phyloP scores from a whole-genome alignment of 768 basidiomycete genomes.

The Lentinula sp. region DNA sequence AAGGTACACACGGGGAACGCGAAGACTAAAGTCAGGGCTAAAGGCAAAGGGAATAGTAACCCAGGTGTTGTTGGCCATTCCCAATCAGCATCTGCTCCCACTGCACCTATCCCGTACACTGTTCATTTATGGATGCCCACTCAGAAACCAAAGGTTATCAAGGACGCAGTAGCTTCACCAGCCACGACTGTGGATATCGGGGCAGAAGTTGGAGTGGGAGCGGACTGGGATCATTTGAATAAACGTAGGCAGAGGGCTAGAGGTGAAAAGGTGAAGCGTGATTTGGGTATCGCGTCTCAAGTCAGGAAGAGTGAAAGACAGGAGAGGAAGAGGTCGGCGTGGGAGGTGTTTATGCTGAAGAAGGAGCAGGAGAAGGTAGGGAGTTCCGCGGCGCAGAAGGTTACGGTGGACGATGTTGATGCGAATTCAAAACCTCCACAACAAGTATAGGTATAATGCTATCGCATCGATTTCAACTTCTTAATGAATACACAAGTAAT shows the following conservation, averaged over 20 bases:
- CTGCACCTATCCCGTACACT: slow-evolving; percentile 16
- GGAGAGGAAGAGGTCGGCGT: background rate
- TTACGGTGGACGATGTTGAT: background rate
- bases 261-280: slow-evolving; percentile 35
- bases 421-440: background rate
- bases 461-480: too few species aligned
- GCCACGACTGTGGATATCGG: slow-evolving; percentile 12
- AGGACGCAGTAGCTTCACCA: background rate
- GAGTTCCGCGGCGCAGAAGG: background rate
- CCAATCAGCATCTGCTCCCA: slow-evolving; percentile 14
- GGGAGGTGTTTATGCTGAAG: background rate
- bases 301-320: background rate
- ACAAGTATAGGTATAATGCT: background rate
- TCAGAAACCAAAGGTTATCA: slow-evolving; percentile 3
- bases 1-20: slow-evolving; percentile 6
- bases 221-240: slow-evolving; percentile 54
- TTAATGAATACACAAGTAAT: too few species aligned
- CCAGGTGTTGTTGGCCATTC: slow-evolving; percentile 10
- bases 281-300: slow-evolving; percentile 28
- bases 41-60: slow-evolving; percentile 12
- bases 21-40: slow-evolving; percentile 8
- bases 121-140: slow-evolving; percentile 36
- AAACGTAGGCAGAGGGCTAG: slow-evolving; percentile 44
- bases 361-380: background rate
- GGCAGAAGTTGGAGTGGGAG: slow-evolving; percentile 37